A percentile compares a stretch with the other conserved stretches of the same genome.
These are phyloP conservation scores for Arachnomyces sp. DNA, from an alignment of 2,329 filamentous ascomycete species.

Conservation along the genomic window DNA sequence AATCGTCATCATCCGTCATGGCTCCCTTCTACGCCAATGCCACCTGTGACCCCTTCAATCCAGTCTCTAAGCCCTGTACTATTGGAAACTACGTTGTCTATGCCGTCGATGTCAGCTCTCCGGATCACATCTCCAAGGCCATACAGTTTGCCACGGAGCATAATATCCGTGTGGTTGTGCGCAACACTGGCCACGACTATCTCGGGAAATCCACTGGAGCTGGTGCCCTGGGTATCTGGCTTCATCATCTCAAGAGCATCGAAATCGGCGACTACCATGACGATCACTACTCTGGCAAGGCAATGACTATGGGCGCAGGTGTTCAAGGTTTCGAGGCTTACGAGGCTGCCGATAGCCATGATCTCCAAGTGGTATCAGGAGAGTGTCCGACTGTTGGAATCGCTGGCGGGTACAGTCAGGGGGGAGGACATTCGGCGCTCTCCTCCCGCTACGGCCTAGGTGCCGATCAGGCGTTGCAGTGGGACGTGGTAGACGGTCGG, in stretches of 20 bases:
- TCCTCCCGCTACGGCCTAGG: slow-evolving; percentile 49
- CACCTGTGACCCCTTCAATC: slow-evolving; percentile 37
- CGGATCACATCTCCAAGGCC: slow-evolving; percentile 17
- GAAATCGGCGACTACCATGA: slow-evolving; percentile 26
- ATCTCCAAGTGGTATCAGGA: slow-evolving; percentile 48
- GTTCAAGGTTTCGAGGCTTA: slow-evolving; percentile 45
- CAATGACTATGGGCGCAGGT: slow-evolving; percentile 49
- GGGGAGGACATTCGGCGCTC: slow-evolving; percentile 48
- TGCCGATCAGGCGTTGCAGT: slow-evolving; percentile 52
- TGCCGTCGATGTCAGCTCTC: slow-evolving; percentile 25
- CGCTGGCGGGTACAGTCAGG: slow-evolving; percentile 53
- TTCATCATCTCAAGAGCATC: slow-evolving; percentile 24
- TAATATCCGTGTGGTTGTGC: slow-evolving; percentile 44
- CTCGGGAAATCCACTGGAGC: slow-evolving; percentile 54
- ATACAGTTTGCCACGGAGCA: slow-evolving; percentile 36
- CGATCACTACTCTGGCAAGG: slow-evolving; percentile 41
- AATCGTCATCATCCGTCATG: slow-evolving; percentile 21
- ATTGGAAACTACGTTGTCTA: slow-evolving; percentile 25
- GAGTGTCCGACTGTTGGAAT: slow-evolving; percentile 48
- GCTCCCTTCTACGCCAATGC: slow-evolving; percentile 30
- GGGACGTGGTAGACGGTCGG: slow-evolving; percentile 46
- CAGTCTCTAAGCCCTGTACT: slow-evolving; percentile 20
- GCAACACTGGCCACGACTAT: slow-evolving; percentile 36
- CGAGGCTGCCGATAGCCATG: slow-evolving; percentile 34
- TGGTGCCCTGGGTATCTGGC: slow-evolving; percentile 35